Evolutionary conservation across 371 early-diverging fungal species (phyloP), one percentile per base, ranked within the genome.

Genomic region (Parasitella parasitica): DNA sequence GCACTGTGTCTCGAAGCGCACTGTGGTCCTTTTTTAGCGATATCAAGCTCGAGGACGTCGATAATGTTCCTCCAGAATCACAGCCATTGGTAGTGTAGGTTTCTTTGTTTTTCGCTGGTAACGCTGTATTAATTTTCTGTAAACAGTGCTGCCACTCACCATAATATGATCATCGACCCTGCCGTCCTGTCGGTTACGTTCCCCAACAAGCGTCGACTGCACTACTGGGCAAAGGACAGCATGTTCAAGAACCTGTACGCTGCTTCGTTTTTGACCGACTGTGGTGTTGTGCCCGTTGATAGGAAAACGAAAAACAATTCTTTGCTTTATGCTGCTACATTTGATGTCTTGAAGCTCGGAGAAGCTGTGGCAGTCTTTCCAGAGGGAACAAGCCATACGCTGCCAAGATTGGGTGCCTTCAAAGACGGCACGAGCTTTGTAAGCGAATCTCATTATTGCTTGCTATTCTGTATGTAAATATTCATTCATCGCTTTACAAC

Each of bases 161-260:
- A 77, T 59, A 86, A 86, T 53, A 86, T 86, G 86, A 75, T 82
- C 61, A 67, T 83, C 2, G 86, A 86, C 61, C 81, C 84, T 27
- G 78, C 80, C 13, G 68, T 81, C 1, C 62, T 86, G 11, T 78
- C 78, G 5, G 73, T 72, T 22, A 76, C 80, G 12, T 73, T 77
- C 28, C 84, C 84, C 5, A 71, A 73, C 34, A 57, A 75, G 15
- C 74, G 82, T 20, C 72, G 77, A 41, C 59, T 80, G 41, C 86
- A 86, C 50, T 83, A 83, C 38, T 86, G 86, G 86, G 86, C 84
- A 54, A 84, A 83, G 51, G 72, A 84, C 46, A 72, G 70, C 37
- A 70, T 86, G 70, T 86, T 84, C 39, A 68, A 67, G 18, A 70
- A 81, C 38, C 76, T 78, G 3, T 57, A 69, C 43, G 76, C 76